Conservation (phyloP, 176 grass and related monocot species). For the Chrysopogon serrulatus region DNA sequence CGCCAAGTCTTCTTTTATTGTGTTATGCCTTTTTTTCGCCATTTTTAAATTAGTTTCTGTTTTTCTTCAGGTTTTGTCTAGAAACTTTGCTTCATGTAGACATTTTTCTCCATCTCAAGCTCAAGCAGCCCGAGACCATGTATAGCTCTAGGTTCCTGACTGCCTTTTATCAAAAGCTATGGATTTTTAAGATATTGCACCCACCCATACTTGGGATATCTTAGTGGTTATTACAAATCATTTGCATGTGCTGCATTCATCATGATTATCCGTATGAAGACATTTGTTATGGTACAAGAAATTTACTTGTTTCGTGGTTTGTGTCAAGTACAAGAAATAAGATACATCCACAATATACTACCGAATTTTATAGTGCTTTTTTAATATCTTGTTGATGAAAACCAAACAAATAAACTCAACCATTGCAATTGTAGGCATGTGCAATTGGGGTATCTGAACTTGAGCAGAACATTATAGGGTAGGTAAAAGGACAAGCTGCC, state of each 20-base stretch:
- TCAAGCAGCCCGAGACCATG: constrained; percentile 87
- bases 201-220: not conserved
- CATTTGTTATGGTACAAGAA: not conserved
- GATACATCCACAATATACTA: too few relatives aligned
- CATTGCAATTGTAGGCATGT: too few relatives aligned
- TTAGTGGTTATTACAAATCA: not conserved
- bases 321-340: too few relatives aligned
- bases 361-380: too few relatives aligned
- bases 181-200: too few relatives aligned
- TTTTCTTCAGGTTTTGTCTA: constrained; percentile 69
- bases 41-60: constrained; percentile 5
- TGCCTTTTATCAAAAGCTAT: not conserved
- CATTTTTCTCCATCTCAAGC: constrained; percentile 96
- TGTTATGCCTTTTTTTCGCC: constrained; percentile 15
- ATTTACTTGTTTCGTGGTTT: constrained; percentile 6
- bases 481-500: too few relatives aligned
- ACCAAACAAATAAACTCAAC: too few relatives aligned
- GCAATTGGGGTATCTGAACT: too few relatives aligned
- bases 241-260: not conserved
- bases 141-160: constrained; percentile 38
- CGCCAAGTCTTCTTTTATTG: constrained; percentile 37
- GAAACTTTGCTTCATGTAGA: constrained; percentile 81
- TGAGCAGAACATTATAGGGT: too few relatives aligned
- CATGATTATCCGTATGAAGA: not conserved
- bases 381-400: too few relatives aligned